A percentile compares a stretch with the other conserved stretches of the same genome.
These are phyloP conservation scores for Talaromyces liani DNA, from an alignment of 495 filamentous ascomycete species.

Conservation along the genomic window DNA sequence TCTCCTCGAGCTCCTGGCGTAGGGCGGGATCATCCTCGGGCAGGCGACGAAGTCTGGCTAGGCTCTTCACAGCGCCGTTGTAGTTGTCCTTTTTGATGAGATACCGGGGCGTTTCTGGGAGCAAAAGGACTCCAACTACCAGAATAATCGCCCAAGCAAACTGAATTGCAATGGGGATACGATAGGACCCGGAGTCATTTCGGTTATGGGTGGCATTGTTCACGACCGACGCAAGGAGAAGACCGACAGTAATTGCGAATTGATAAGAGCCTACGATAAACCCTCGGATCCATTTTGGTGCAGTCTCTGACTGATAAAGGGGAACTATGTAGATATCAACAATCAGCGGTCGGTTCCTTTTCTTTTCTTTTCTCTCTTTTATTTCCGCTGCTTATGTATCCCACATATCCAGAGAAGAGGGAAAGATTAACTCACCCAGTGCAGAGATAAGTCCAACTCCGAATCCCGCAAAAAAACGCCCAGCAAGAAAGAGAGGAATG, in stretches of 20 bases:
- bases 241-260: constrained; percentile 75
- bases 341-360: background rate
- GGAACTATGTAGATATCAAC: constrained; percentile 44
- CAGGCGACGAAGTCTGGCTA: constrained; percentile 61
- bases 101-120: constrained; percentile 80
- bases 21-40: constrained; percentile 55
- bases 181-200: constrained; percentile 59
- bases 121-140: constrained; percentile 58
- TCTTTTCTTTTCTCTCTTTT: too few relatives aligned
- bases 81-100: constrained; percentile 64
- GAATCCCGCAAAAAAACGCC: constrained; percentile 74
- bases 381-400: background rate
- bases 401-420: background rate
- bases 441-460: constrained; percentile 80
- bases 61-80: constrained; percentile 56
- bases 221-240: constrained; percentile 70
- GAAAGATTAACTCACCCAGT: constrained; percentile 39
- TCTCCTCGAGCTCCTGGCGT: constrained; percentile 63
- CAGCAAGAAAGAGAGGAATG: constrained; percentile 69
- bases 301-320: constrained; percentile 77
- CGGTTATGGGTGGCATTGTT: constrained; percentile 66
- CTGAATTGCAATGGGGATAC: constrained; percentile 77
- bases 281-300: constrained; percentile 76
- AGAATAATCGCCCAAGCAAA: constrained; percentile 77
- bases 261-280: constrained; percentile 79